These are phyloP conservation scores for Sporothrix pallida DNA, from an alignment of 2,329 filamentous ascomycete genomes.

Conservation along the genomic window DNA sequence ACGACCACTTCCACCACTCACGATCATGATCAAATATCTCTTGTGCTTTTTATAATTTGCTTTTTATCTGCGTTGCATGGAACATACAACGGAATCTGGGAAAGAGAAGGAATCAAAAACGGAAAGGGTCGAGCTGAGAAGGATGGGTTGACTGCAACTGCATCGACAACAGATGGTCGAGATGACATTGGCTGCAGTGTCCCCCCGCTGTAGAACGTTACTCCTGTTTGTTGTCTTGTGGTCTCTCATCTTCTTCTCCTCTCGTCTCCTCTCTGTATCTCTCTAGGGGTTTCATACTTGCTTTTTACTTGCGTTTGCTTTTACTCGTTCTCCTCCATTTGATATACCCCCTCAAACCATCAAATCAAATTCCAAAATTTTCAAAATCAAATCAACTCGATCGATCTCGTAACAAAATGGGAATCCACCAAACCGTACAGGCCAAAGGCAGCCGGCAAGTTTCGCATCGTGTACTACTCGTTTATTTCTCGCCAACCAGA, in stretches of 20 bases:
- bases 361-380: neutral
- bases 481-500: neutral
- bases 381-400: no score
- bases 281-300: neutral
- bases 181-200: neutral
- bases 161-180: neutral
- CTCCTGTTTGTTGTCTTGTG: neutral
- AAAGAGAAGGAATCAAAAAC: slow-evolving; percentile 18
- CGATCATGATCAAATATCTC: slow-evolving; percentile 23
- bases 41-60: slow-evolving; percentile 2
- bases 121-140: neutral
- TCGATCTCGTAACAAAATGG: no score
- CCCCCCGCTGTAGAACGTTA: neutral
- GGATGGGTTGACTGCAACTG: neutral
- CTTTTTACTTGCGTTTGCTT: neutral
- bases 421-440: no score
- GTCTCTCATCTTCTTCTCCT: neutral
- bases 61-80: slow-evolving; percentile 4
- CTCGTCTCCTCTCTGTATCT: slow-evolving; percentile 11
- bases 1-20: neutral
- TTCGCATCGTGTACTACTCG: neutral
- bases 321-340: neutral
- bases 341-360: slow-evolving; percentile 6
- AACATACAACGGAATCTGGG: slow-evolving; percentile 3
- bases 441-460: no score